Conservation (phyloP, 768 basidiomycete genomes). For the Mycena pura region DNA sequence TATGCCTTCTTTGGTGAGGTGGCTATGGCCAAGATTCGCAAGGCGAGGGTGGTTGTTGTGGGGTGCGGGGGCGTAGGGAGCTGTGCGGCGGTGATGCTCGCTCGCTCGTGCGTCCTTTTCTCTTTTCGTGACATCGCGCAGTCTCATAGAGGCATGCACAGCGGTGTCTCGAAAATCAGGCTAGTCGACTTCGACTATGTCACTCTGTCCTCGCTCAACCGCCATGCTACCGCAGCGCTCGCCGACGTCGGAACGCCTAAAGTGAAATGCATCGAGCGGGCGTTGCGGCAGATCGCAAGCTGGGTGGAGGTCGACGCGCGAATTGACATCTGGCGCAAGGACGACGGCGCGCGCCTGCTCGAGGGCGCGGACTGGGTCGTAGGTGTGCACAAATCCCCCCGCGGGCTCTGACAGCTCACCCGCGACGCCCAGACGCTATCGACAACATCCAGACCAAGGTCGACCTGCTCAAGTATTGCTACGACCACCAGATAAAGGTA, state of each 20-base stretch:
- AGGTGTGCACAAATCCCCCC: conserved; percentile 51
- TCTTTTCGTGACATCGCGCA: no score
- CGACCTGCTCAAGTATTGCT: conserved; percentile 89
- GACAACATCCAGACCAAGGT: conserved; percentile 98
- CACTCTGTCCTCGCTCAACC: conserved; percentile 91
- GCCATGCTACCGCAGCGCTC: conserved; percentile 90
- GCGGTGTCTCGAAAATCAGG: conserved; percentile 78
- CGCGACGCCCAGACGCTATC: conserved; percentile 74
- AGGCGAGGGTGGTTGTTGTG: conserved; percentile 82
- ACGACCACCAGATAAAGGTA: conserved; percentile 75
- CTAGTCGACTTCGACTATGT: conserved; percentile 97
- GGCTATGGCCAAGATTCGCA: conserved; percentile 79
- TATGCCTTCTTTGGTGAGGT: conserved; percentile 95
- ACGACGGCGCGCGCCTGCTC: conserved; percentile 73
- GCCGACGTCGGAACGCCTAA: conserved; percentile 94
- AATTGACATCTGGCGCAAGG: conserved; percentile 87
- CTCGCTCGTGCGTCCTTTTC: conserved; percentile 74
- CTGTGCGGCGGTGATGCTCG: conserved; percentile 94
- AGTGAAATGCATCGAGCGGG: conserved; percentile 76
- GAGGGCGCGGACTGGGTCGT: conserved; percentile 95
- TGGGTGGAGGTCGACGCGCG: conserved; percentile 88
- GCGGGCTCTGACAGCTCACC: conserved; percentile 11
- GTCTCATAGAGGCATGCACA: no score
- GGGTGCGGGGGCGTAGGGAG: conserved; percentile 98
- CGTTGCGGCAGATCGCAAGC: conserved; percentile 75